A percentile compares a stretch with the other conserved stretches of the same genome.
These are phyloP conservation scores for Liriodendron chinense DNA, from an alignment of 164 flowering plant species.

Conservation along the genomic window DNA sequence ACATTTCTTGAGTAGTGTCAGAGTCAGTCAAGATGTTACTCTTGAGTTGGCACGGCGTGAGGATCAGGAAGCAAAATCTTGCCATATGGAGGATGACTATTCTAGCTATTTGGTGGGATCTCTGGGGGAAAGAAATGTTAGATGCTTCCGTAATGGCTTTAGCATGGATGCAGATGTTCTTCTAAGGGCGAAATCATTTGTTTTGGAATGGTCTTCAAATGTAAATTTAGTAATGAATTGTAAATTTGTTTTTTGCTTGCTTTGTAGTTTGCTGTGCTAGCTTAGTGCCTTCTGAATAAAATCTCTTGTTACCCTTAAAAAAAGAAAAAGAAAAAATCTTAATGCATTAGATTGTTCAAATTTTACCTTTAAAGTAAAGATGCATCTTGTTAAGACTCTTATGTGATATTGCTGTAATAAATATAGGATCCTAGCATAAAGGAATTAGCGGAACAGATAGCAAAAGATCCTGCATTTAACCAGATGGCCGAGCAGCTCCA, in stretches of 20 bases:
- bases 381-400: neutral
- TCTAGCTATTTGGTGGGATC: neutral
- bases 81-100: neutral
- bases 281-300: no score
- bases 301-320: no score
- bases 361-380: neutral
- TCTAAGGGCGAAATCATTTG: neutral
- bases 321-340: neutral
- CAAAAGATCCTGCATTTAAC: conserved; percentile 88
- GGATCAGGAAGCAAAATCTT: no score
- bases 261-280: no score
- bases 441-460: conserved; percentile 85
- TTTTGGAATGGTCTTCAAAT: no score
- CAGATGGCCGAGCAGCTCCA: conserved; percentile 97
- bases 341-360: neutral
- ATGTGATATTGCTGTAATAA: neutral
- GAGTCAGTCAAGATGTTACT: no score
- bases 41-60: no score
- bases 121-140: neutral
- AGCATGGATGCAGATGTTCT: neutral
- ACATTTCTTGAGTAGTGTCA: no score
- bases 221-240: no score
- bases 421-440: conserved; percentile 85
- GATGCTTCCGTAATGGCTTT: neutral
- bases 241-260: no score